Evolutionary conservation across 345 rosid species (phyloP), one percentile per base, ranked within the genome.

Genomic region (Cardamine occulta): DNA sequence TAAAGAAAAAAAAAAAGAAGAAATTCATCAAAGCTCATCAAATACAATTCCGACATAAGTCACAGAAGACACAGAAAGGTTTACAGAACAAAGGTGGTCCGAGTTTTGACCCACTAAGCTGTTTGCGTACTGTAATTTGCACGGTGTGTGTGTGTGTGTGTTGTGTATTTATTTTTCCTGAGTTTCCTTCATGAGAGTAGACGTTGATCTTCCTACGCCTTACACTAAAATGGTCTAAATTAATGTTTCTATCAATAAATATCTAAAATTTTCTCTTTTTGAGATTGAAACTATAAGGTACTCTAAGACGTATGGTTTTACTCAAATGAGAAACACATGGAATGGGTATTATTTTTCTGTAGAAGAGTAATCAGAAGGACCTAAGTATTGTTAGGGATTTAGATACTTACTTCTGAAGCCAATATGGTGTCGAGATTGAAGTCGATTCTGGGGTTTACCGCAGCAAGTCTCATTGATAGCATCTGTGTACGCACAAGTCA

Each of bases 401-500:
- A 49, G 62, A 65, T 53, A 80, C 97, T 82, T 84, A 92, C 99
- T 73, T 95, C 99, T 57, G 93, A 85, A 64, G 89, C 88, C 78
- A 92, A 80, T 67, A 87, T 34, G 54, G 75, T 82, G 70, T 89
- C 94, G 13, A 91, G 86, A 82, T 88, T 86, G 84, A 92, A 84
- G 85, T 91, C 97, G 45, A 85, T 82, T 80, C 89, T 77, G 12
- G 98, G 93, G 81, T 89, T 91, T 32, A 86, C 96, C 5, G 94
- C 86, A 9, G 98, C 98, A 60, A 96, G 96, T 86, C 91, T 88
- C 98, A 93, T 96, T 62, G 99, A 96, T 77, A 96, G 82, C 75
- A 90, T 54, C 99, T 96, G 93, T 48, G 70, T 67, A 83, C 87
- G 67, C 60, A 73, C 75, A 79, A 66, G 35, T 54, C 56, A 80